Conservation (phyloP, 139 green algal species). For the Yamagishiella unicocca region DNA sequence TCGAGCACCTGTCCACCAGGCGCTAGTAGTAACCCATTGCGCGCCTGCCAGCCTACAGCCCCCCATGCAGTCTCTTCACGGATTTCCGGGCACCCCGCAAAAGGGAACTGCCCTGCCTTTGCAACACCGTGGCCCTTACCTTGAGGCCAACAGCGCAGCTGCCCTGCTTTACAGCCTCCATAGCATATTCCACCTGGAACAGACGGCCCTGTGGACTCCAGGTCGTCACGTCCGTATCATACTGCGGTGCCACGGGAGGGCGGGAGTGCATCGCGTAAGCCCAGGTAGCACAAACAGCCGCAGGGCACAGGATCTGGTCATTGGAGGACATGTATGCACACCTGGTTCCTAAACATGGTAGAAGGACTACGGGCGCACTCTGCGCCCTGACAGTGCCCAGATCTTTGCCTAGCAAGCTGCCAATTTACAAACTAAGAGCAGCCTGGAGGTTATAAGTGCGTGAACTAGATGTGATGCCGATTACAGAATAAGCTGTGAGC, state of each 20-base stretch:
- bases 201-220: constrained; percentile 96
- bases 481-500: too few species aligned
- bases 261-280: constrained; percentile 18
- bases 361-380: not conserved
- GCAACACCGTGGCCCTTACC: constrained; percentile 59
- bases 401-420: too few species aligned
- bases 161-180: constrained; percentile 99
- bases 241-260: constrained; percentile 73
- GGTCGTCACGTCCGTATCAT: constrained; percentile 97
- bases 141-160: constrained; percentile 93
- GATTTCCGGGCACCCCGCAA: too few species aligned
- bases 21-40: too few species aligned
- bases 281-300: not conserved
- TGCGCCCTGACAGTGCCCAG: not conserved
- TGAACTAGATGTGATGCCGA: too few species aligned
- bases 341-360: constrained; percentile 52
- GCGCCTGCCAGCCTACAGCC: too few species aligned
- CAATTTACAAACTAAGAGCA: not conserved
- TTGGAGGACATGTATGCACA: not conserved
- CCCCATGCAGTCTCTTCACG: too few species aligned
- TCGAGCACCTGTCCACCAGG: too few species aligned
- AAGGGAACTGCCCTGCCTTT: too few species aligned
- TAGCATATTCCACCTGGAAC: constrained; percentile 98
- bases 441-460: too few species aligned
- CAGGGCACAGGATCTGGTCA: too few species aligned